These are phyloP conservation scores for Thraustochytrium striatum DNA, from an alignment of 352 stramenopile species.

Conservation along the genomic window DNA sequence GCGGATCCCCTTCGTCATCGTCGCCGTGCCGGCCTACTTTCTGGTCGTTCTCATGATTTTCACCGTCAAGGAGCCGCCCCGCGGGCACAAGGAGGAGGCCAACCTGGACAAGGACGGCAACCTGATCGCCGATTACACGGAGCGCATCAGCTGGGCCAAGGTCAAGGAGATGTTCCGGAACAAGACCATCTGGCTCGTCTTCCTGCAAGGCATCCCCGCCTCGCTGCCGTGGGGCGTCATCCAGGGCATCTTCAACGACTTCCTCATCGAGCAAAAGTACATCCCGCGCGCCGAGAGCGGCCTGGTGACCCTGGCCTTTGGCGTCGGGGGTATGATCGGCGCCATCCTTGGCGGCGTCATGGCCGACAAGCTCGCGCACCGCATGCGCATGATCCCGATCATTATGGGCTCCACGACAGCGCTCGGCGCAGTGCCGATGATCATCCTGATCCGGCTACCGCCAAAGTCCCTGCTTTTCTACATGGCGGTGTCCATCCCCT, in stretches of 20 bases:
- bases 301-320: slow-evolving; percentile 61
- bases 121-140: not conserved
- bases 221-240: slow-evolving; percentile 64
- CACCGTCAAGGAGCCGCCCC: slow-evolving; percentile 59
- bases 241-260: slow-evolving; percentile 69
- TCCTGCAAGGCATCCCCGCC: slow-evolving; percentile 63
- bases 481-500: not conserved
- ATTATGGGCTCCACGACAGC: not conserved
- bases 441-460: not conserved
- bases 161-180: slow-evolving; percentile 28
- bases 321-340: slow-evolving; percentile 61
- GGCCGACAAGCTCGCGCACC: not conserved
- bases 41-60: slow-evolving; percentile 58
- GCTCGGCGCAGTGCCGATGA: not conserved
- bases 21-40: slow-evolving; percentile 60
- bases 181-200: slow-evolving; percentile 51
- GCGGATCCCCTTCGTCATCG: slow-evolving; percentile 65
- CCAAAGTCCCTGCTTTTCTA: not conserved
- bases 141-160: slow-evolving; percentile 34
- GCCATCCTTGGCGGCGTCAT: slow-evolving; percentile 56
- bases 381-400: not conserved
- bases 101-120: not conserved
- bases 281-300: slow-evolving; percentile 58
- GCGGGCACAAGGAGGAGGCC: slow-evolving; percentile 58
- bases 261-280: slow-evolving; percentile 61